A percentile compares a stretch with the other conserved stretches of the same genome.
phyloP scores from a whole-genome alignment of 257 asterid genomes.

The Ehretia macrophylla region DNA sequence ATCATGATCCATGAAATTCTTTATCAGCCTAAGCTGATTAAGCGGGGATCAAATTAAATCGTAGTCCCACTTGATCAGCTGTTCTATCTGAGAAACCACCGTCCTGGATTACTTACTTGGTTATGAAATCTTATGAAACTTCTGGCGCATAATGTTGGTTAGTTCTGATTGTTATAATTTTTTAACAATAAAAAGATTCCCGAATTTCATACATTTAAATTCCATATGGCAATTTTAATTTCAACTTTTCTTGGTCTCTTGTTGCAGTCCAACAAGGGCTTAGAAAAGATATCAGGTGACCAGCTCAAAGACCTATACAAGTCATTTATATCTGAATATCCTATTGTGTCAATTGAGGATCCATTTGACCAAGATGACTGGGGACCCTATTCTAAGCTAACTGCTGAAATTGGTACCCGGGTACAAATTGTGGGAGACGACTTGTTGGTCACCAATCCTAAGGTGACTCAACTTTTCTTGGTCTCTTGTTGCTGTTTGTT shows the following conservation, averaged over 20 bases:
- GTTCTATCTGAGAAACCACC: too few relatives aligned
- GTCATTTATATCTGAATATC: conserved; percentile 76
- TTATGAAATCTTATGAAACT: too few relatives aligned
- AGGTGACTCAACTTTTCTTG: conserved; percentile 39
- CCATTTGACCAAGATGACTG: conserved; percentile 99
- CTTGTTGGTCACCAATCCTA: conserved; percentile 92
- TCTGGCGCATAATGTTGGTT: too few relatives aligned
- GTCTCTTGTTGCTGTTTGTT: not conserved
- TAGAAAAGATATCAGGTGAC: conserved; percentile 81
- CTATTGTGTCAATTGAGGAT: conserved; percentile 91
- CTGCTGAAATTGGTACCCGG: conserved; percentile 62
- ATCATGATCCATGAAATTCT: too few relatives aligned
- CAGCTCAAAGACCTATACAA: conserved; percentile 90
- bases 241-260: not conserved
- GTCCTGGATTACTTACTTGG: too few relatives aligned
- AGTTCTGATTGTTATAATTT: too few relatives aligned
- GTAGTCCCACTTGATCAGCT: too few relatives aligned
- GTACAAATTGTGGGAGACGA: conserved; percentile 98
- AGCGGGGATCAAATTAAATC: too few relatives aligned
- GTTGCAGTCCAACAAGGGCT: conserved; percentile 74
- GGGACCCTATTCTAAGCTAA: conserved; percentile 75
- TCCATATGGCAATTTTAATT: too few relatives aligned
- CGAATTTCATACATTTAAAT: too few relatives aligned
- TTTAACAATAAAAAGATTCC: too few relatives aligned
- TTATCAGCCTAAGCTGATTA: too few relatives aligned